Conservation (phyloP, 2,329 filamentous ascomycete genomes). For the Anisogramma anomala region DNA sequence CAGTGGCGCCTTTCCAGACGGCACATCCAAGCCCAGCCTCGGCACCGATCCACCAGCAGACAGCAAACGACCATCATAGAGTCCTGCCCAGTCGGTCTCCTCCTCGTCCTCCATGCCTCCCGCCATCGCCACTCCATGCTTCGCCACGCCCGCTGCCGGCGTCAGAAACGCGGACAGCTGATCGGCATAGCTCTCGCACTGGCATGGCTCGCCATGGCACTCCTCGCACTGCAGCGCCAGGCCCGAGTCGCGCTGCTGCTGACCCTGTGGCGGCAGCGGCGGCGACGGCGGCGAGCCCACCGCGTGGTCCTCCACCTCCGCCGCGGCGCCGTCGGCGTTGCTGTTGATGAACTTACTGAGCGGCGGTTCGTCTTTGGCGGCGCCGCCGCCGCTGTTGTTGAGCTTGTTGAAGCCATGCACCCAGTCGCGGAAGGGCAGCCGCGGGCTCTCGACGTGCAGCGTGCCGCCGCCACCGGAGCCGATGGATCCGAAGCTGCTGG, state of each 20-base stretch:
- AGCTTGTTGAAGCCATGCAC: constrained; percentile 11
- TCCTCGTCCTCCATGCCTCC: background rate
- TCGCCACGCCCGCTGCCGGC: background rate
- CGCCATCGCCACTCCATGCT: background rate
- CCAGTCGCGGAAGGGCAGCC: constrained; percentile 13
- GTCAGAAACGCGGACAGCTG: constrained; percentile 13
- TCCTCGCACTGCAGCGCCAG: constrained; percentile 11
- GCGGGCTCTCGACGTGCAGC: constrained; percentile 12
- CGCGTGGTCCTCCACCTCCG: no score
- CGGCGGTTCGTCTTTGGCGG: no score
- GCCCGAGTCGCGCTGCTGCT: constrained; percentile 12
- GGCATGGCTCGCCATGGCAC: constrained; percentile 9
- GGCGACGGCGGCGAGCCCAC: no score
- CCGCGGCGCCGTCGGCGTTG: no score
- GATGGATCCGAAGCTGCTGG: constrained; percentile 9
- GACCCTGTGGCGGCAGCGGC: background rate
- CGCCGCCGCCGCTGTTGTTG: background rate
- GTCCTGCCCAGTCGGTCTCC: constrained; percentile 6
- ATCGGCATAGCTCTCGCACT: constrained; percentile 11
- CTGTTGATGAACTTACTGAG: no score
- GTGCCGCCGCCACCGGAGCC: background rate
- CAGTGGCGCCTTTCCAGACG: background rate
- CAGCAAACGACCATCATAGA: background rate
- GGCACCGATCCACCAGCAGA: background rate
- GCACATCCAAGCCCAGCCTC: background rate